Conservation (phyloP, 164 flowering plant genomes). For the Chloranthus sessilifolius region DNA sequence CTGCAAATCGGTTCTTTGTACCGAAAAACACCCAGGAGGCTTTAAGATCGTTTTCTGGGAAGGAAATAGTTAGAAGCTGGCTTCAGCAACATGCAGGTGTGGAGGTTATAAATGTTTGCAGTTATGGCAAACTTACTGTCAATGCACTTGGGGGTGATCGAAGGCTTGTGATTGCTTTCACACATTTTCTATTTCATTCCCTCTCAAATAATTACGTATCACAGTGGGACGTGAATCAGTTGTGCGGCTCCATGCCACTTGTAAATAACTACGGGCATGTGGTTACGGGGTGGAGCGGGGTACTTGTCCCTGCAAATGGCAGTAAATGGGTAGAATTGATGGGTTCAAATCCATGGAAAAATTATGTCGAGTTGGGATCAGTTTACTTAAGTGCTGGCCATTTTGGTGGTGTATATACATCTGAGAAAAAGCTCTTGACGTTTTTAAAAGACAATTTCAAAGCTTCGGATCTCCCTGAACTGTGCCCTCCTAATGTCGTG, state of each 20-base stretch:
- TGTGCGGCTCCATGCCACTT: constrained; percentile 40
- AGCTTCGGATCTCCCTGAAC: constrained; percentile 56
- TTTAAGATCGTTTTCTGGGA: constrained; percentile 1
- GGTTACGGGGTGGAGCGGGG: constrained; percentile 13
- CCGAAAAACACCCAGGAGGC: constrained; percentile 7
- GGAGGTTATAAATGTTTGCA: neutral
- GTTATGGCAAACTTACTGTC: neutral
- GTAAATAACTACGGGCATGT: constrained; percentile 38
- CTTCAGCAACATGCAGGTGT: constrained; percentile 6
- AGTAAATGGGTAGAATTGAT: constrained; percentile 54
- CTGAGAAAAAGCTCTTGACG: constrained; percentile 18
- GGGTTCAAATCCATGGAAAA: constrained; percentile 59
- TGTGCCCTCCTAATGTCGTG: constrained; percentile 44
- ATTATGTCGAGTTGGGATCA: constrained; percentile 43
- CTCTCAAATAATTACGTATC: constrained; percentile 12
- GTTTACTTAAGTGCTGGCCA: constrained; percentile 31
- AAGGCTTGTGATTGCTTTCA: constrained; percentile 10
- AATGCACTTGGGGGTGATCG: neutral
- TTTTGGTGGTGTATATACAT: constrained; percentile 31
- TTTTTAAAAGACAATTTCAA: constrained; percentile 28
- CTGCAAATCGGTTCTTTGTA: constrained; percentile 11
- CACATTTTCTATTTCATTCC: constrained; percentile 39
- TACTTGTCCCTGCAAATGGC: constrained; percentile 60
- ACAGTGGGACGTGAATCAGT: constrained; percentile 7
- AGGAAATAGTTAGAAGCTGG: constrained; percentile 9